A percentile compares a stretch with the other conserved stretches of the same genome.
These are phyloP conservation scores for Neoarthrinium moseri DNA, from an alignment of 2,329 filamentous ascomycete genomes.

Conservation along the genomic window DNA sequence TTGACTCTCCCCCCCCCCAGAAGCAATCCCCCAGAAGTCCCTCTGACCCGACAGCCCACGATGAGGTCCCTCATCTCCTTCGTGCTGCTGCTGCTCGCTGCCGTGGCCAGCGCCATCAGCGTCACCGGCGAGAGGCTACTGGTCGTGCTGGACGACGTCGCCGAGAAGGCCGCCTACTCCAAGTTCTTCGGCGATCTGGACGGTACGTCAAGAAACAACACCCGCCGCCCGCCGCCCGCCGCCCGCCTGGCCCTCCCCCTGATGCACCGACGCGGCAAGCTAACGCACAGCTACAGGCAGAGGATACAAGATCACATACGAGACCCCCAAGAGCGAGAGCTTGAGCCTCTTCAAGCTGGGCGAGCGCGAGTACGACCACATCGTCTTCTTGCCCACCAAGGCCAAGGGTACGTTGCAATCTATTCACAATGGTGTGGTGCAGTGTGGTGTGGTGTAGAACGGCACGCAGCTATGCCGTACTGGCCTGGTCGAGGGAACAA, in stretches of 20 bases:
- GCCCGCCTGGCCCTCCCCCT: no score
- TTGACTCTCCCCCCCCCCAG: neutral
- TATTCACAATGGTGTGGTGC: no score
- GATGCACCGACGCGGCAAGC: neutral
- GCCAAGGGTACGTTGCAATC: constrained; percentile 67
- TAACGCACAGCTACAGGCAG: constrained; percentile 55
- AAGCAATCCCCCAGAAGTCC: neutral
- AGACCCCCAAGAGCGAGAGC: constrained; percentile 77
- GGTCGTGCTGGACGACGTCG: constrained; percentile 79
- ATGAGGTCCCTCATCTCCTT: constrained; percentile 78
- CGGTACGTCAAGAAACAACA: constrained; percentile 53
- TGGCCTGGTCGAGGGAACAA: no score
- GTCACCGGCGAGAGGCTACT: constrained; percentile 77
- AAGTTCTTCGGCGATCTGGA: constrained; percentile 74
- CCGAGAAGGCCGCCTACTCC: constrained; percentile 76
- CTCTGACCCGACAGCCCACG: constrained; percentile 31
- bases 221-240: no score
- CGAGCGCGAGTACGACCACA: constrained; percentile 86
- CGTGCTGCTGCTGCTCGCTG: constrained; percentile 64
- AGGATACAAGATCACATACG: constrained; percentile 77
- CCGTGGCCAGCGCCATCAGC: constrained; percentile 73
- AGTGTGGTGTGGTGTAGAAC: no score
- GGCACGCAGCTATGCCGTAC: no score
- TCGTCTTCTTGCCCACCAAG: constrained; percentile 84
- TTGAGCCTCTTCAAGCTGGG: constrained; percentile 82